A percentile compares a stretch with the other conserved stretches of the same genome.
Evolutionary conservation across 2,329 filamentous ascomycete species (phyloP).

Genomic region (Coniosporium tulheliwenetii): DNA sequence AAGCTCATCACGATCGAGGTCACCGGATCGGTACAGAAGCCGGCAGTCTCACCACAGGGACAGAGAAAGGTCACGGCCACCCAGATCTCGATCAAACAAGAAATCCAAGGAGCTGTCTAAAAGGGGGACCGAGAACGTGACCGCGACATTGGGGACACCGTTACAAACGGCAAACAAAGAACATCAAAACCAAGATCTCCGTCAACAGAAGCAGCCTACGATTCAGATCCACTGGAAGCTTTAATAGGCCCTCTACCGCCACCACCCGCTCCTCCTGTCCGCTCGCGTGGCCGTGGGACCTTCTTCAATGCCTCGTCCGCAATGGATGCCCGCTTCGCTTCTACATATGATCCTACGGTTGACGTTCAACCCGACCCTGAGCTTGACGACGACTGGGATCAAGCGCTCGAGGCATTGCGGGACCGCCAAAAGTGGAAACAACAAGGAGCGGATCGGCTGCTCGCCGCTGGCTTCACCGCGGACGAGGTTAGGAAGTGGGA

Average conservation of each 20-base stretch:
- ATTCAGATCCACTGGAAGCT: slow-evolving; percentile 59
- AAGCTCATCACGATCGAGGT: no score
- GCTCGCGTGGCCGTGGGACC: slow-evolving; percentile 56
- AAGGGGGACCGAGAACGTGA: no score
- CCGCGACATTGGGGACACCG: no score
- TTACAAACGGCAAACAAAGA: no score
- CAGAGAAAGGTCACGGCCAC: no score
- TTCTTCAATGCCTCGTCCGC: slow-evolving; percentile 38
- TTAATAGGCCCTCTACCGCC: slow-evolving; percentile 59
- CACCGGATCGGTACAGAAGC: no score
- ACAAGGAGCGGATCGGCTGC: slow-evolving; percentile 60
- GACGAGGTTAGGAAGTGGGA: slow-evolving; percentile 60
- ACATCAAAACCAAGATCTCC: no score
- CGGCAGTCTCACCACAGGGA: no score
- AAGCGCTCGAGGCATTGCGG: slow-evolving; percentile 59
- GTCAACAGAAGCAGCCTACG: slow-evolving; percentile 7
- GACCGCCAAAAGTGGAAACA: slow-evolving; percentile 68
- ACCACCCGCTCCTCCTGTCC: slow-evolving; percentile 26
- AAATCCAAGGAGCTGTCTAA: no score
- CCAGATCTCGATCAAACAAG: no score
- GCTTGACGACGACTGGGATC: slow-evolving; percentile 57
- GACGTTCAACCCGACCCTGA: slow-evolving; percentile 36
- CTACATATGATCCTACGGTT: slow-evolving; percentile 42
- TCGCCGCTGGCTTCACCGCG: slow-evolving; percentile 63
- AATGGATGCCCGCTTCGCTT: slow-evolving; percentile 70